A percentile compares a stretch with the other conserved stretches of the same genome.
Conservation (phyloP, 176 grass and related monocot genomes). For the Oryza coarctata region DNA sequence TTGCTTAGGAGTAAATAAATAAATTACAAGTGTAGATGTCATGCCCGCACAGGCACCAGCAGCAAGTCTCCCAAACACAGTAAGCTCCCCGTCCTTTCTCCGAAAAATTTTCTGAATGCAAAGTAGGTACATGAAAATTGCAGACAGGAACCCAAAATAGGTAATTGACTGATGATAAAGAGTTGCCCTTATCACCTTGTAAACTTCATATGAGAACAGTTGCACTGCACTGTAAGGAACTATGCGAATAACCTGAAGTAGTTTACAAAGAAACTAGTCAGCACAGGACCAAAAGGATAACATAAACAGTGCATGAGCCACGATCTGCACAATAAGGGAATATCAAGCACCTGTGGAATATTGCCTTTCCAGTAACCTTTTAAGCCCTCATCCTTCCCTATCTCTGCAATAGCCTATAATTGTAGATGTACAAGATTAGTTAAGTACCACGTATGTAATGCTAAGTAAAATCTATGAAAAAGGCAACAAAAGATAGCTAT, state of each 20-base stretch:
- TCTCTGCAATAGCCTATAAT: slow-evolving; percentile 66
- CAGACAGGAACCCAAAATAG: slow-evolving; percentile 6
- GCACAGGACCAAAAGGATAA: not conserved
- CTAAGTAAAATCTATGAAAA: slow-evolving; percentile 1
- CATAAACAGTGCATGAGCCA: not conserved
- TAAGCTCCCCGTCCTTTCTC: slow-evolving; percentile 81
- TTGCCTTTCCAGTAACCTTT: slow-evolving; percentile 98
- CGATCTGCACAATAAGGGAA: slow-evolving; percentile 23
- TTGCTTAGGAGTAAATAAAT: slow-evolving; percentile 23
- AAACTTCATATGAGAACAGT: slow-evolving; percentile 98
- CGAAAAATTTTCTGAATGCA: slow-evolving; percentile 76
- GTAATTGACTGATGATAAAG: not conserved
- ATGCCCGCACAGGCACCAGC: slow-evolving; percentile 99
- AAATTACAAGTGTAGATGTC: slow-evolving; percentile 99
- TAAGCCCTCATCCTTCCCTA: slow-evolving; percentile 84
- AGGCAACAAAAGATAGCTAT: not conserved
- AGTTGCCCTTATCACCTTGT: slow-evolving; percentile 63
- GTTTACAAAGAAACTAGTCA: slow-evolving; percentile 40
- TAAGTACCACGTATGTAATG: not conserved
- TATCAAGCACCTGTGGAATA: slow-evolving; percentile 74
- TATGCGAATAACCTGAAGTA: slow-evolving; percentile 81
- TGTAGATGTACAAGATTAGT: slow-evolving; percentile 1
- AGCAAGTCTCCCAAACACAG: slow-evolving; percentile 84
- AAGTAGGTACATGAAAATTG: slow-evolving; percentile 15
- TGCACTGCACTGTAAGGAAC: slow-evolving; percentile 90